Percentiles rank a stretch among this genome's conserved stretches.
Conservation (phyloP, 2,329 filamentous ascomycete genomes). For the Cytospora chrysosperma region DNA sequence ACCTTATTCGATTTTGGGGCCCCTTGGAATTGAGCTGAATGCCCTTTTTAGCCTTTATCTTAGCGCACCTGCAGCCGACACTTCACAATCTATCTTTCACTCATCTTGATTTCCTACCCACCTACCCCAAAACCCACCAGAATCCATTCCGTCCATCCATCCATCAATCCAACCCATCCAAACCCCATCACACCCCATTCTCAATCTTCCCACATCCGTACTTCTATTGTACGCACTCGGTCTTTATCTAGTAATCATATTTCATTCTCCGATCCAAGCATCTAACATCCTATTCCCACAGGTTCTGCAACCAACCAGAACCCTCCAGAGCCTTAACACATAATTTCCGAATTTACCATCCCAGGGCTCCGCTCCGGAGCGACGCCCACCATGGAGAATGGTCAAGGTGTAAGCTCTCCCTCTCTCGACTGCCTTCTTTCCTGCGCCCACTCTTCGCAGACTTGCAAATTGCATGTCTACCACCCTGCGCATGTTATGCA, state of each 20-base stretch:
- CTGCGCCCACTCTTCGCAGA: not conserved
- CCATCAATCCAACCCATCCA: not conserved
- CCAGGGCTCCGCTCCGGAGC: constrained; percentile 20
- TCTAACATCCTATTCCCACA: not conserved
- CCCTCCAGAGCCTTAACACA: not conserved
- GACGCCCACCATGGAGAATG: constrained; percentile 23
- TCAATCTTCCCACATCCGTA: constrained; percentile 1
- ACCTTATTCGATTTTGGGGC: constrained; percentile 7
- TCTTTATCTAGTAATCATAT: constrained; percentile 1
- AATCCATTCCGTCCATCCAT: constrained; percentile 4
- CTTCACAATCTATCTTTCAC: constrained; percentile 14
- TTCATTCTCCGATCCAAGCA: constrained; percentile 4
- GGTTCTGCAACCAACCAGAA: constrained; percentile 2
- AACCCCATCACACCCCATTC: not conserved
- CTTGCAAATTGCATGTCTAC: not conserved
- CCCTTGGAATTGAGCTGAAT: constrained; percentile 24
- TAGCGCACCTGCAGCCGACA: constrained; percentile 22
- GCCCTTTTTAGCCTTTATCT: constrained; percentile 20
- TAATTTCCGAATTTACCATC: constrained; percentile 6
- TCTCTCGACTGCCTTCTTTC: not conserved
- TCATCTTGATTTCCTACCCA: constrained; percentile 8
- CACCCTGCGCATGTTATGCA: not conserved
- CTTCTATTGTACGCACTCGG: not conserved
- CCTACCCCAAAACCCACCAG: constrained; percentile 15
- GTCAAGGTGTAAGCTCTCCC: constrained; percentile 19